Percentiles rank a stretch among this genome's conserved stretches.
phyloP scores from a whole-genome alignment of 371 early-diverging fungal genomes.

The Synchytrium microbalum region DNA sequence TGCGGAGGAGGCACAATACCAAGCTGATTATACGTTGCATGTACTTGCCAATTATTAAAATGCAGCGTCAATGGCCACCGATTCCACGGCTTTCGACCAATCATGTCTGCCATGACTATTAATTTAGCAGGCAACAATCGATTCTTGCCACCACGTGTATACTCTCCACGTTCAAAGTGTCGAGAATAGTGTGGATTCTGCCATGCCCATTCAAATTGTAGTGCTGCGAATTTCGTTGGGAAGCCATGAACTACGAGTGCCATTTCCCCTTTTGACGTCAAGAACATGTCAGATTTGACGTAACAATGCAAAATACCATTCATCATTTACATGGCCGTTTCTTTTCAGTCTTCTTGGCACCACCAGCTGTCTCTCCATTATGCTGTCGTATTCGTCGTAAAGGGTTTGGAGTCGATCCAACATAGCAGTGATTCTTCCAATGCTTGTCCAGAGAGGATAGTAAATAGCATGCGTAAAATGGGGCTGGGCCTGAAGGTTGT shows the following conservation, averaged over 20 bases:
- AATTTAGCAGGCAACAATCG: conserved; percentile 20
- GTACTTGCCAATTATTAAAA: conserved; percentile 12
- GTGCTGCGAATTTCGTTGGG: conserved; percentile 43
- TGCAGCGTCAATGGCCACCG: conserved; percentile 34
- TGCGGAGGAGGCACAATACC: conserved; percentile 5
- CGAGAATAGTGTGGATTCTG: conserved; percentile 50
- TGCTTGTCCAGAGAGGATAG: background rate
- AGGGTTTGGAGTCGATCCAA: conserved; percentile 59
- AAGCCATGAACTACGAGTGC: conserved; percentile 50
- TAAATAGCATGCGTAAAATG: background rate
- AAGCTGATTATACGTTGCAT: conserved; percentile 5
- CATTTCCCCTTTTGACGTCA: conserved; percentile 37
- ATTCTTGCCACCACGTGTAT: conserved; percentile 11
- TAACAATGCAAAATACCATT: background rate
- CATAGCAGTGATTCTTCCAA: conserved; percentile 39
- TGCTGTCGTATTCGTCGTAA: conserved; percentile 50
- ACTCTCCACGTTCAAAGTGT: conserved; percentile 29
- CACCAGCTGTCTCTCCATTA: conserved; percentile 52
- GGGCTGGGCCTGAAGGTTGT: background rate
- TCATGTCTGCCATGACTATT: conserved; percentile 22
- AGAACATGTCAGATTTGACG: background rate
- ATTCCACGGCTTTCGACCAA: conserved; percentile 22
- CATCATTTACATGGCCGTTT: conserved; percentile 50
- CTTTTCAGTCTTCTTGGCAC: conserved; percentile 49
- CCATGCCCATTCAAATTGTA: conserved; percentile 66